Conservation (phyloP, 108 stramenopile genomes). For the Skeletonema costatum region DNA sequence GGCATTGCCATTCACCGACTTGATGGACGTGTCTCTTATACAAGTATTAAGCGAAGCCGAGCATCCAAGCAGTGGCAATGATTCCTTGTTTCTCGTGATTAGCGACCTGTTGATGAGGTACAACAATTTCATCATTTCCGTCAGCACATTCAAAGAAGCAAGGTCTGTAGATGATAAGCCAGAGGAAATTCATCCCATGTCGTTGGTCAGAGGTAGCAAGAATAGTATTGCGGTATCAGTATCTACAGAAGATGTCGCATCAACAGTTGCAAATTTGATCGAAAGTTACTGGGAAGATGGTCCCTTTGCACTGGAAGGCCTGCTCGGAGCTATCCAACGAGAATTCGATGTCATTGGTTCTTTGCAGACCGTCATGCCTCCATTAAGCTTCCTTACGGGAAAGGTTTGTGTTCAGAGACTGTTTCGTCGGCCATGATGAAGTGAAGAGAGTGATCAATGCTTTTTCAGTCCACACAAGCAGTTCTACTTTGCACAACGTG, state of each 20-base stretch:
- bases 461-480: constrained; percentile 9
- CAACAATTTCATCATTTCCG: constrained; percentile 16
- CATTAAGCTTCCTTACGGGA: constrained; percentile 23
- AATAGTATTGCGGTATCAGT: neutral
- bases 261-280: neutral
- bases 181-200: constrained; percentile 29
- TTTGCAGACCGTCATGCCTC: constrained; percentile 11
- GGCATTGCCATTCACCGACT: constrained; percentile 7
- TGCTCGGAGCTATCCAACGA: constrained; percentile 1
- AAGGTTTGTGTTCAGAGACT: constrained; percentile 18
- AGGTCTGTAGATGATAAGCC: neutral
- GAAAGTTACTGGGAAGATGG: constrained; percentile 22
- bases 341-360: constrained; percentile 11
- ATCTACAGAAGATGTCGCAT: neutral
- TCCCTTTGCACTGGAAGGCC: constrained; percentile 4
- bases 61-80: constrained; percentile 18
- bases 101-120: constrained; percentile 23
- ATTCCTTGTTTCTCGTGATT: constrained; percentile 31
- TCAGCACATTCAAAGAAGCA: neutral
- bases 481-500: constrained; percentile 14
- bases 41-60: constrained; percentile 22
- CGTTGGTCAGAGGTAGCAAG: constrained; percentile 14
- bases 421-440: neutral
- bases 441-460: neutral
- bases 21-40: constrained; percentile 1